Conservation (phyloP, 805 yeast genomes). For the Teunomyces aglyptinius region DNA sequence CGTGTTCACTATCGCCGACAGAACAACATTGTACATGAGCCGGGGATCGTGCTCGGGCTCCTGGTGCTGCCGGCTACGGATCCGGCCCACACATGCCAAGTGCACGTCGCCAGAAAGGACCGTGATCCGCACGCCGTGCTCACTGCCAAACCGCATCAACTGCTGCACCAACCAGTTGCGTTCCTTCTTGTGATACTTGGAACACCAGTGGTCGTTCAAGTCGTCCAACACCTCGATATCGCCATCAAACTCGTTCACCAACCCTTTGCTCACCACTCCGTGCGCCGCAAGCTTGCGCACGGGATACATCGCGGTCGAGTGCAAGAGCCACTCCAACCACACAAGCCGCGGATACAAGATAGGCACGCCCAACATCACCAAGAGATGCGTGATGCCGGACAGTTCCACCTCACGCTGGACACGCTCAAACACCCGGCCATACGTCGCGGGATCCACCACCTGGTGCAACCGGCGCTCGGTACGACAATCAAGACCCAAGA, state of each 20-base stretch:
- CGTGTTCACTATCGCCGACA: slow-evolving; percentile 87
- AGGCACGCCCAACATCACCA: slow-evolving; percentile 90
- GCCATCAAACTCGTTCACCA: slow-evolving; percentile 91
- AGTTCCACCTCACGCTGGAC: slow-evolving; percentile 50
- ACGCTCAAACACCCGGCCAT: slow-evolving; percentile 59
- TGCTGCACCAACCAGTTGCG: slow-evolving; percentile 65
- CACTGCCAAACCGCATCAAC: slow-evolving; percentile 65
- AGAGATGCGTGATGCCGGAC: slow-evolving; percentile 66
- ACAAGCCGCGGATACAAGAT: slow-evolving; percentile 92
- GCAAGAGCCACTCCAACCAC: slow-evolving; percentile 78
- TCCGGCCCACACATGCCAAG: slow-evolving; percentile 77
- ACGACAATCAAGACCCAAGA: slow-evolving; percentile 87
- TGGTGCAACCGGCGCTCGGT: slow-evolving; percentile 74
- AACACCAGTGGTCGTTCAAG: slow-evolving; percentile 96
- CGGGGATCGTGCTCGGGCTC: slow-evolving; percentile 70
- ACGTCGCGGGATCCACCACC: slow-evolving; percentile 56
- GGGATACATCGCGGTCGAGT: slow-evolving; percentile 59
- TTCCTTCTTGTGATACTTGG: slow-evolving; percentile 80
- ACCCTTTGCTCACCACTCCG: slow-evolving; percentile 61
- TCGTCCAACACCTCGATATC: slow-evolving; percentile 89
- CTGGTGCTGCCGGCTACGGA: slow-evolving; percentile 54
- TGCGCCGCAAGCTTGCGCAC: slow-evolving; percentile 55
- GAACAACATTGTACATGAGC: slow-evolving; percentile 76
- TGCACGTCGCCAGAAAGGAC: slow-evolving; percentile 94
- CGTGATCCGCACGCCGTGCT: slow-evolving; percentile 69